Evolutionary conservation across 345 rosid genomes (phyloP), one percentile per base, ranked within the genome.

Genomic region (Orychophragmus violaceus): DNA sequence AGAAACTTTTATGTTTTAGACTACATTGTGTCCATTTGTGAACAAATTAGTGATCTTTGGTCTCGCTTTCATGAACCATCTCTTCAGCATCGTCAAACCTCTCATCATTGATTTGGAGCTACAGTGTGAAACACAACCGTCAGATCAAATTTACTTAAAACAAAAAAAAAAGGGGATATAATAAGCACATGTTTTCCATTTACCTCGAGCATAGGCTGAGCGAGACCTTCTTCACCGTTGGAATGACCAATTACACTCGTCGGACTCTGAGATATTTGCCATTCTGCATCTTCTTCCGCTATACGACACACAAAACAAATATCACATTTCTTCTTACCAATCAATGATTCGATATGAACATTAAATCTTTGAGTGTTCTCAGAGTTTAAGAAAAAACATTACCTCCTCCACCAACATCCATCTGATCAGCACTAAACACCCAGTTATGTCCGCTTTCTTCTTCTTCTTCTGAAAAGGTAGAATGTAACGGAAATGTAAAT

Each of bases 11-110:
- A 16, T 4, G 42, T 45, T 45, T 16, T 3, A 6, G 18, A 10
- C n/a, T 33, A 21, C n/a, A n/a, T n/a, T n/a, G n/a, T n/a, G 6
- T 39, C 32, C 59, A 14, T 0, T 24, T 30, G 59, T 24, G 16
- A 18, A 22, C 5, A 53, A 17, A 18, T 55, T 68, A 68, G 50
- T 33, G 77, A 27, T 68, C 28, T 14, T 61, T 67, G 29, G 59
- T 18, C 64, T 78, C 74, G 45, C 59, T 76, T 19, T 74, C 85
- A 39, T 76, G 84, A 21, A 79, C 84, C 89, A 77, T 85, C 84
- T 88, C 99, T 48, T 94, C 99, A 0, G 96, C 96, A 75, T 94
- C 99, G 30, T 88, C 95, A 73, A 90, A 94, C 66, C 99, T 87
- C 44, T 81, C 80, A 64, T 94, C 97, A 55, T 85, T 76, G 58